These are phyloP conservation scores for Actinomortierella ambigua DNA, from an alignment of 371 early-diverging fungal genomes.

Conservation along the genomic window DNA sequence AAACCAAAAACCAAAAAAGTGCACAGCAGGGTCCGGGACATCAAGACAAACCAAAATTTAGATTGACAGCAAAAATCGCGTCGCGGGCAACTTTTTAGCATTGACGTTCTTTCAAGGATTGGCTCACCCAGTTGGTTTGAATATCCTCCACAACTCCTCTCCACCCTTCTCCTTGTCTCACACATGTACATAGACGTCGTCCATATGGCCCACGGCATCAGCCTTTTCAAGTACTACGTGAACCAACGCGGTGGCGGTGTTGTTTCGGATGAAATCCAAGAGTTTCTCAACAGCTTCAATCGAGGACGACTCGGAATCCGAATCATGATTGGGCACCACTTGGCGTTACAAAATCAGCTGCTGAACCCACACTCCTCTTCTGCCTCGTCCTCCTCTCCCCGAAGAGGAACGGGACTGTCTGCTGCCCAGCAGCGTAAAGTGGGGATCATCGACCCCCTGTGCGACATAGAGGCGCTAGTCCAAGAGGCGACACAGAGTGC, in stretches of 20 bases:
- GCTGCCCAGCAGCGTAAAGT: conserved; percentile 2
- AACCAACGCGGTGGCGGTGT: conserved; percentile 13
- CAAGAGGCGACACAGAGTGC: conserved; percentile 37
- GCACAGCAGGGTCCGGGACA: neutral
- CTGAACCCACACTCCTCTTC: conserved; percentile 10
- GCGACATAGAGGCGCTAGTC: conserved; percentile 42
- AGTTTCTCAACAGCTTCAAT: conserved; percentile 40
- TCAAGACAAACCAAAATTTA: neutral
- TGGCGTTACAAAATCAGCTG: conserved; percentile 39
- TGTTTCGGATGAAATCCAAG: conserved; percentile 37
- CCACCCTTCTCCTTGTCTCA: neutral
- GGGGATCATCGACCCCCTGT: conserved; percentile 43
- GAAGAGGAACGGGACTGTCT: neutral
- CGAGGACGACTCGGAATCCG: conserved; percentile 45
- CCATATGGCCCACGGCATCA: conserved; percentile 45
- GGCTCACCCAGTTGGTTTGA: neutral
- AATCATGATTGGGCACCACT: conserved; percentile 44
- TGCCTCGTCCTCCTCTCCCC: conserved; percentile 21
- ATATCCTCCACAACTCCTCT: neutral
- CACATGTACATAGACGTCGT: conserved; percentile 30
- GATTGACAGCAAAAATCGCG: neutral
- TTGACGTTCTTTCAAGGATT: neutral
- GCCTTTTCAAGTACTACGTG: conserved; percentile 32
- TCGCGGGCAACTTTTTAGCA: neutral
- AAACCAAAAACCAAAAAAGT: neutral